Conservation (phyloP, 176 grass and related monocot genomes). For the Carex cristatella region DNA sequence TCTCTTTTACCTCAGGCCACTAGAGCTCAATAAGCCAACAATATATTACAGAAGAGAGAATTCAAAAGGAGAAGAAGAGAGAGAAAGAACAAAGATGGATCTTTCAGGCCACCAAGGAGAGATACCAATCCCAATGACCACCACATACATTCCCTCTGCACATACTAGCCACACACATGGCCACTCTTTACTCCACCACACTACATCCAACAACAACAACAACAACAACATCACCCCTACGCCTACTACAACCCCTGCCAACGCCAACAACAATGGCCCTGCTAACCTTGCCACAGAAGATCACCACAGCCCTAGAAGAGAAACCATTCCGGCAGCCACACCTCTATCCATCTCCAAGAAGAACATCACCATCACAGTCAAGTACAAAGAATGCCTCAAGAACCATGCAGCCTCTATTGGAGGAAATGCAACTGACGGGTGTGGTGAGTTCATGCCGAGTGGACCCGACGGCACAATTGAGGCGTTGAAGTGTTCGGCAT, state of each 20-base stretch:
- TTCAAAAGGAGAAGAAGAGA: not conserved
- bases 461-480: constrained; percentile 58
- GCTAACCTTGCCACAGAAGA: constrained; percentile 7
- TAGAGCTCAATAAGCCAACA: constrained; percentile 1
- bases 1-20: constrained; percentile 10
- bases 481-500: constrained; percentile 72
- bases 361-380: not conserved
- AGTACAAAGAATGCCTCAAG: constrained; percentile 92
- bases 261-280: constrained; percentile 4
- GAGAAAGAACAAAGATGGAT: constrained; percentile 58
- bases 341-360: constrained; percentile 4
- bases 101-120: constrained; percentile 68
- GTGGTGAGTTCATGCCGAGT: constrained; percentile 84
- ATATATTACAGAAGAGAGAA: not conserved
- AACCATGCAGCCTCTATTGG: constrained; percentile 92
- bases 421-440: constrained; percentile 77
- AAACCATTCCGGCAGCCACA: constrained; percentile 1
- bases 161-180: constrained; percentile 34
- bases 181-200: constrained; percentile 53
- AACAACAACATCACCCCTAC: constrained; percentile 12
- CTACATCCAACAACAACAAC: constrained; percentile 26
- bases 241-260: constrained; percentile 17
- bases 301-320: constrained; percentile 29
- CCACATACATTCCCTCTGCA: constrained; percentile 34
- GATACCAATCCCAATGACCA: constrained; percentile 83